These are phyloP conservation scores for Aspergillus sp. DNA, from an alignment of 2,329 filamentous ascomycete species.

Conservation along the genomic window DNA sequence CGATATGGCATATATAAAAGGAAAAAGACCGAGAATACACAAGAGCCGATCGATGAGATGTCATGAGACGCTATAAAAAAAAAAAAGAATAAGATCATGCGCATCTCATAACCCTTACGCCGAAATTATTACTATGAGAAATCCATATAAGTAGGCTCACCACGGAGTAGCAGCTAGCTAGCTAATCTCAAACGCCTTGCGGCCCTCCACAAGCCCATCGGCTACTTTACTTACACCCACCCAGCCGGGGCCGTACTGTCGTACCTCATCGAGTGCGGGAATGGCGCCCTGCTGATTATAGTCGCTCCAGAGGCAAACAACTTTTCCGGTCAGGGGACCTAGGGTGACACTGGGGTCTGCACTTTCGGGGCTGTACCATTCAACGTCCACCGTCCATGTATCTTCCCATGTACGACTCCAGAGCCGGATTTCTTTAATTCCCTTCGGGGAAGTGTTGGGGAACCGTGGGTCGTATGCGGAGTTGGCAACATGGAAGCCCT, in stretches of 20 bases:
- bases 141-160: too few relatives aligned
- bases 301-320: slow-evolving; percentile 86
- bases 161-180: neutral
- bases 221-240: slow-evolving; percentile 70
- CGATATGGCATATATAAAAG: too few relatives aligned
- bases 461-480: slow-evolving; percentile 64
- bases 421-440: slow-evolving; percentile 68
- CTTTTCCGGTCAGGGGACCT: slow-evolving; percentile 56
- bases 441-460: slow-evolving; percentile 61
- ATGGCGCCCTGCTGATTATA: slow-evolving; percentile 70
- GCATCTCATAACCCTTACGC: neutral
- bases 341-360: slow-evolving; percentile 24
- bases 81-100: neutral
- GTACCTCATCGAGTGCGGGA: slow-evolving; percentile 78
- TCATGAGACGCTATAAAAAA: neutral
- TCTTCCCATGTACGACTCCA: slow-evolving; percentile 81
- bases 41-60: too few relatives aligned
- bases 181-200: slow-evolving; percentile 62
- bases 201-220: slow-evolving; percentile 80
- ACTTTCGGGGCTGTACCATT: slow-evolving; percentile 51
- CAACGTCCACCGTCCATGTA: slow-evolving; percentile 73
- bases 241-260: slow-evolving; percentile 77
- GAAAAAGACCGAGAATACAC: too few relatives aligned
- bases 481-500: slow-evolving; percentile 63
- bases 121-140: neutral